Evolutionary conservation across 2,329 filamentous ascomycete genomes (phyloP).

Genomic region (Penicillium fuscoglaucum): DNA sequence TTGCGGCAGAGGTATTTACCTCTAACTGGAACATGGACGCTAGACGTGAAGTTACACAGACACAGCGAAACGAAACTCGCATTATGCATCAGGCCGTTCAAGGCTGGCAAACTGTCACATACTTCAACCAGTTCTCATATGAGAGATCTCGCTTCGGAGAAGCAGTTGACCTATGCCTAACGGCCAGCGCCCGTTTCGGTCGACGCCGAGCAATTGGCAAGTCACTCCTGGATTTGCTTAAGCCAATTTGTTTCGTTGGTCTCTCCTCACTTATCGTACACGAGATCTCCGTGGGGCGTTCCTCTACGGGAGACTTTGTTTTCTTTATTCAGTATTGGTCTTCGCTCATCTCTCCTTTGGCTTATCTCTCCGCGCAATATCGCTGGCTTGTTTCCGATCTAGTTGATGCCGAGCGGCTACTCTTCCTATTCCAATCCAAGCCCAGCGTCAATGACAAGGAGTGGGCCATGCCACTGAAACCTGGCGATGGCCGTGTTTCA

Average conservation of each 20-base stretch:
- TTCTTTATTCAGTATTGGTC: conserved; percentile 65
- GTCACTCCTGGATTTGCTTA: conserved; percentile 42
- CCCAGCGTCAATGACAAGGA: conserved; percentile 45
- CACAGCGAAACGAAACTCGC: conserved; percentile 51
- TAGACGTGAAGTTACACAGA: conserved; percentile 40
- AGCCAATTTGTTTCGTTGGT: conserved; percentile 45
- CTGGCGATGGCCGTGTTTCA: conserved; percentile 46
- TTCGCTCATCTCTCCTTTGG: conserved; percentile 48
- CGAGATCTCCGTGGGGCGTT: conserved; percentile 50
- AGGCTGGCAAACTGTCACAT: conserved; percentile 59
- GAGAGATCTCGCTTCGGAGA: conserved; percentile 51
- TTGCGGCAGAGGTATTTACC: conserved; percentile 48
- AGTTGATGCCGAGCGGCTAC: conserved; percentile 60
- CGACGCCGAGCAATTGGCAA: conserved; percentile 4
- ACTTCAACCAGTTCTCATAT: conserved; percentile 58
- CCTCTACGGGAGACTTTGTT: conserved; percentile 60
- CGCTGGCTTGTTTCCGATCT: conserved; percentile 53
- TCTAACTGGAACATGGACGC: conserved; percentile 41
- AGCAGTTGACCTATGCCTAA: conserved; percentile 6
- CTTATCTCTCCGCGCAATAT: conserved; percentile 52
- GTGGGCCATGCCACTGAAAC: conserved; percentile 35
- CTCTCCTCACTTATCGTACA: conserved; percentile 53
- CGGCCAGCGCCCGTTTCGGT: neutral
- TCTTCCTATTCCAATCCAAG: conserved; percentile 52
- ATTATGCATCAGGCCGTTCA: conserved; percentile 59